Evolutionary conservation across 192 early-diverging fungal species (phyloP).

Genomic region (Umbelopsis sp.): DNA sequence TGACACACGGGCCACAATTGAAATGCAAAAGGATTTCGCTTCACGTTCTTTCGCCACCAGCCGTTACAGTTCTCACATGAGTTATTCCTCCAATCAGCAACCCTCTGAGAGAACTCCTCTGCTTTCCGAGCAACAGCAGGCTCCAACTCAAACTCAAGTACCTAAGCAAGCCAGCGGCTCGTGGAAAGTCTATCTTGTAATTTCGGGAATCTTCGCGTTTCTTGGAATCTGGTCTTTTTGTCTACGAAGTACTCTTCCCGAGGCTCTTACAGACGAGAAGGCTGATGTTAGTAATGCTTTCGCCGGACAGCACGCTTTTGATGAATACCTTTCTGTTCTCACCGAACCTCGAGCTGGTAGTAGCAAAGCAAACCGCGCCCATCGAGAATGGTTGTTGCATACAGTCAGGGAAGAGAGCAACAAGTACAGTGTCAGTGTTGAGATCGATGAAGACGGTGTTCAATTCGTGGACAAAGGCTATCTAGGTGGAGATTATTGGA

Average conservation of each 20-base stretch:
- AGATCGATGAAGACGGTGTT: slow-evolving; percentile 28
- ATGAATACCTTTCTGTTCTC: slow-evolving; percentile 32
- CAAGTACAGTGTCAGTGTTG: slow-evolving; percentile 29
- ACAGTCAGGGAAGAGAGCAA: not conserved
- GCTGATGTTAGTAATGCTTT: slow-evolving; percentile 23
- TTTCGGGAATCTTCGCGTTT: slow-evolving; percentile 8
- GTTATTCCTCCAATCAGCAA: not conserved
- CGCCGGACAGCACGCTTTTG: slow-evolving; percentile 34
- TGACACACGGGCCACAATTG: no score
- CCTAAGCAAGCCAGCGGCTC: not conserved
- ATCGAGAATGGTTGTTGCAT: not conserved
- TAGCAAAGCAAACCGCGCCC: slow-evolving; percentile 7
- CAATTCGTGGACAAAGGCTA: not conserved
- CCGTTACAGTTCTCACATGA: no score
- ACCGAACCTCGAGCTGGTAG: slow-evolving; percentile 33
- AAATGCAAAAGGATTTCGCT: no score
- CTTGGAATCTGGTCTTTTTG: not conserved
- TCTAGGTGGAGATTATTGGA: not conserved
- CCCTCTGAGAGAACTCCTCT: slow-evolving; percentile 23
- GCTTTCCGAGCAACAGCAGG: not conserved
- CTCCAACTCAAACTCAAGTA: not conserved
- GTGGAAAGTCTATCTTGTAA: slow-evolving; percentile 9
- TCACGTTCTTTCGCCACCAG: no score
- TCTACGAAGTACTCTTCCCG: slow-evolving; percentile 13
- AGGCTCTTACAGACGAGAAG: slow-evolving; percentile 24